A percentile compares a stretch with the other conserved stretches of the same genome.
Conservation (phyloP, 2,329 filamentous ascomycete genomes). For the Anthostomella pinea region DNA sequence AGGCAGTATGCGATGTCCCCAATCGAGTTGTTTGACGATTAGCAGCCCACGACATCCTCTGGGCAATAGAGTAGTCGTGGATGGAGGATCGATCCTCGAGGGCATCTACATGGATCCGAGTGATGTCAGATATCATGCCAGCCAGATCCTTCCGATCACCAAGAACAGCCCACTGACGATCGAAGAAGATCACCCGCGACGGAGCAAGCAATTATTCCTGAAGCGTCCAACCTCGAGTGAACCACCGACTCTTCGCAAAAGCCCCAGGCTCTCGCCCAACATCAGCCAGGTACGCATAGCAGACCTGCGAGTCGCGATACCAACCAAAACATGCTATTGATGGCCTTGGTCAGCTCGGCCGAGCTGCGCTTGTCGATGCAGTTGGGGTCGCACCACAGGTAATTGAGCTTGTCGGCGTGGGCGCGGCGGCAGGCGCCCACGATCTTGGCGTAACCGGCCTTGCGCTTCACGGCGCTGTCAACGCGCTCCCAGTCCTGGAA, state of each 20-base stretch:
- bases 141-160: slow-evolving; percentile 12
- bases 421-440: slow-evolving; percentile 30
- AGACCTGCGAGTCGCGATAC: slow-evolving; percentile 29
- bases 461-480: slow-evolving; percentile 19
- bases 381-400: slow-evolving; percentile 37
- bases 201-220: slow-evolving; percentile 28
- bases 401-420: slow-evolving; percentile 20
- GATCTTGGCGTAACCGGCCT: slow-evolving; percentile 35
- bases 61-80: slow-evolving; percentile 27
- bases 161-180: slow-evolving; percentile 12
- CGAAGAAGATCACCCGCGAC: slow-evolving; percentile 20
- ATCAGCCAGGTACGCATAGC: slow-evolving; percentile 35
- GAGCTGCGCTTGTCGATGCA: slow-evolving; percentile 37
- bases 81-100: slow-evolving; percentile 18
- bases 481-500: slow-evolving; percentile 29
- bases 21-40: slow-evolving; percentile 29
- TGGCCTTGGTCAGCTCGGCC: slow-evolving; percentile 34
- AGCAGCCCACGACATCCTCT: slow-evolving; percentile 41
- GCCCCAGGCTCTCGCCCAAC: slow-evolving; percentile 9
- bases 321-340: slow-evolving; percentile 37
- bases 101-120: slow-evolving; percentile 18
- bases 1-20: slow-evolving; percentile 46
- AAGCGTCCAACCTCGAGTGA: slow-evolving; percentile 27
- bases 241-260: slow-evolving; percentile 23
- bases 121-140: slow-evolving; percentile 8